Evolutionary conservation across 2,329 filamentous ascomycete genomes (phyloP), one percentile per base, ranked within the genome.

Genomic region (Venturia aucupariae): DNA sequence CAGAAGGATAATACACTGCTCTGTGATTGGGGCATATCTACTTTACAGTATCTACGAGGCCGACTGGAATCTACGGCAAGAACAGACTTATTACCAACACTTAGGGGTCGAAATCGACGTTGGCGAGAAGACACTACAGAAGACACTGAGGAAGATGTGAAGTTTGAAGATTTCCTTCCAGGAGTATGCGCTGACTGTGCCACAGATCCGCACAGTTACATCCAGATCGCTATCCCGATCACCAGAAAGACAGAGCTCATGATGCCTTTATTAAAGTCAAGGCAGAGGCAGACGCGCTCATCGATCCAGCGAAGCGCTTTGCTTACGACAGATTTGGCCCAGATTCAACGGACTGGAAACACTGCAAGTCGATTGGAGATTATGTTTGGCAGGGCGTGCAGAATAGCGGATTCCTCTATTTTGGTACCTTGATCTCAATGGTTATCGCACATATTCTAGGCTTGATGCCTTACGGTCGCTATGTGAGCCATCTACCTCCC

Each of bases 31-130:
- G 60, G 78, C 84, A 66, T 99, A 97, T 78, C 89, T 97, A 44
- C 77, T 88, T 68, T 97, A 96, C 81, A 96, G 92, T 59, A 86
- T 97, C 71, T 94, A 92, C 78, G 93, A 97, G 78, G 89, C 91
- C 71, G 90, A 96, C 81, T 86, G 90, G 78, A 86, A 90, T 67
- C 82, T 96, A 35, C 88, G 85, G 67, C 79, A 82, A 55, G 79
- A 81, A 1, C 86, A 88, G 22, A 87, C 90, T 75, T 96, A 89
- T 78, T 97, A 97, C 78, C 80, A 84, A 59, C 83, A 88, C 67
- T 84, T 99, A 0, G 86, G 86, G 42, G 83, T 97, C 0, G 80
- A 87, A 15, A 81, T 87, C 44, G 75, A 82, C 65, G 88, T 89
- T 13, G 82, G 84, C 63, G 91, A 96, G 63, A 84, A 84, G 70